Evolutionary conservation across 768 basidiomycete species (phyloP), one percentile per base, ranked within the genome.

Genomic region (Coprinopsis strossmayeri): DNA sequence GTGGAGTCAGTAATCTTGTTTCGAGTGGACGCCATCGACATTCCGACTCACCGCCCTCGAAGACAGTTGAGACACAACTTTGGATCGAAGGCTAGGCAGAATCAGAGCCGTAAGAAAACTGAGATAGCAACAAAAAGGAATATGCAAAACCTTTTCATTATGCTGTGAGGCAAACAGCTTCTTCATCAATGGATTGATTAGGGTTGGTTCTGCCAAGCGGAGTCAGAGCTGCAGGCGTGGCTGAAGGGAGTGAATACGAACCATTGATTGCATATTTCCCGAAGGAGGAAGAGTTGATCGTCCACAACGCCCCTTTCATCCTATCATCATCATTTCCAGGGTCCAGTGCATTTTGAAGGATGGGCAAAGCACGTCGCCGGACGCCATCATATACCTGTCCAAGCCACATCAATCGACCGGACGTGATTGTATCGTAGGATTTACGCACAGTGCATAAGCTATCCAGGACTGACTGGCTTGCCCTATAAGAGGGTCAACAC

Each of bases 281-380:
- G 53, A 91, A 82, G 3, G 72, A 70, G 9, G 81, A 69, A 7
- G 73, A 69, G 57, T 87, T 83, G 25, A 91, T 60, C 3, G 84
- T 82, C 79, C 88, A 91, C 17, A 92, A 64, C 2, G 89, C 87
- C 9, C 92, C 92, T 68, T 96, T 94, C 82, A 92, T 89, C n/a
- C 86, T 76, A 61, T 91, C 89, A 56, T 89, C 88, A 32, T 93
- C 90, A 17, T 74, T 76, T 2, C 84, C 88, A 4, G 83, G 80
- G 43, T 77, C 71, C 45, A 86, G 65, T 3, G 78, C 76, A 34
- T 70, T 62, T 51, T 79, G 77, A n/a, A 86, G 61, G 35, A 68
- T 51, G 7, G 84, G 82, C 17, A 85, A 67, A 30, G 76, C 74
- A n/a, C 84, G 77, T 13, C 72, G 73, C 27, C 82, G 72, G 30